Percentiles rank a stretch among this genome's conserved stretches.
These are phyloP conservation scores for Rubia tinctorum DNA, from an alignment of 305 asterid species.

Conservation along the genomic window DNA sequence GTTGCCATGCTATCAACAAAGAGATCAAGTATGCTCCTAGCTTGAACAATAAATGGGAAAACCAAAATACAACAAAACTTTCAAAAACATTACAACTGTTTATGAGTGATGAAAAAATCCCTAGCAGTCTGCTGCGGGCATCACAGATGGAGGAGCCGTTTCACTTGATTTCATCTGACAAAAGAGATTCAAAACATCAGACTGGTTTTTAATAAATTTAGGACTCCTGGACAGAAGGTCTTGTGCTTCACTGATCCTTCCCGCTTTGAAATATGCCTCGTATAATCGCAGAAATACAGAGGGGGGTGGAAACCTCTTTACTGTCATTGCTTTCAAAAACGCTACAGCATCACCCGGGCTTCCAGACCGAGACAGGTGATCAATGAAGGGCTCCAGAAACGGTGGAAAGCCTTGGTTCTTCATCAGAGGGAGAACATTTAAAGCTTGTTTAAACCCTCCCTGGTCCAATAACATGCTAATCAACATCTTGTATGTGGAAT, in stretches of 20 bases:
- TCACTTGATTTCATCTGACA: slow-evolving; percentile 32
- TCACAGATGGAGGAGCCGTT: slow-evolving; percentile 24
- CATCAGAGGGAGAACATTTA: slow-evolving; percentile 60
- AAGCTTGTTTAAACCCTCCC: slow-evolving; percentile 48
- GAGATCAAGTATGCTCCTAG: background rate
- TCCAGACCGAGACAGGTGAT: slow-evolving; percentile 52
- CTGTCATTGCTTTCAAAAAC: slow-evolving; percentile 44
- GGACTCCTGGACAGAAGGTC: slow-evolving; percentile 74
- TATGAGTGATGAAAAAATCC: slow-evolving; percentile 20
- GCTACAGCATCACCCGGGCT: slow-evolving; percentile 54
- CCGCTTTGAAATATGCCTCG: slow-evolving; percentile 55
- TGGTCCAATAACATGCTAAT: slow-evolving; percentile 49
- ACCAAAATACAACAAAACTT: slow-evolving; percentile 8
- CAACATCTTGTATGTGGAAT: slow-evolving; percentile 54
- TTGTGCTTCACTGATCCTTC: slow-evolving; percentile 61
- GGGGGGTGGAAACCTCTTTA: slow-evolving; percentile 57
- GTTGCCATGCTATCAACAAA: background rate
- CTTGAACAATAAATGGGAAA: background rate
- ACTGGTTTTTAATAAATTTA: slow-evolving; percentile 46
- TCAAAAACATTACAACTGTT: slow-evolving; percentile 14
- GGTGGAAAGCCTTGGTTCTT: slow-evolving; percentile 70
- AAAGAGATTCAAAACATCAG: slow-evolving; percentile 65
- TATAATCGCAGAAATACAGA: slow-evolving; percentile 49
- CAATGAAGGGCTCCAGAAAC: slow-evolving; percentile 46
- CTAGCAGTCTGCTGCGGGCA: slow-evolving; percentile 32